phyloP scores from a whole-genome alignment of 768 basidiomycete genomes.

The Saitozyma sp. region DNA sequence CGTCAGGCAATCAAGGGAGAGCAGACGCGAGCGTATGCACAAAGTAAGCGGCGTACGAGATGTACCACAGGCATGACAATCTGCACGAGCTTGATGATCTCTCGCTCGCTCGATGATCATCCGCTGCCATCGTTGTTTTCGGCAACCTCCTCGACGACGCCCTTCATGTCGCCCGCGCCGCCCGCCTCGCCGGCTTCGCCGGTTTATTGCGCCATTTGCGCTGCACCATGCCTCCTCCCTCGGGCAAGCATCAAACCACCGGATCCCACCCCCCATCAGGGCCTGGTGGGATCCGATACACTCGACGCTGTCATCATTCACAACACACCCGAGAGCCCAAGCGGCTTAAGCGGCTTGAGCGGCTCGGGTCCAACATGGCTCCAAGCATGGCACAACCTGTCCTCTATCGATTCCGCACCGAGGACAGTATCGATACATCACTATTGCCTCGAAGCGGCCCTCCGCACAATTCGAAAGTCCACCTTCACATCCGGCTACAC shows the following conservation, averaged over 20 bases:
- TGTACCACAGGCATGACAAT: too few species aligned
- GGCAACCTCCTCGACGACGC: too few species aligned
- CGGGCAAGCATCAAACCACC: not conserved
- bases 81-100: too few species aligned
- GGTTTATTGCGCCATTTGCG: conserved; percentile 28
- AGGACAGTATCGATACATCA: conserved; percentile 18
- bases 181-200: conserved; percentile 3
- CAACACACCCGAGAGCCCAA: not conserved
- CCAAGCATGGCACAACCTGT: not conserved
- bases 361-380: not conserved
- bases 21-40: too few species aligned
- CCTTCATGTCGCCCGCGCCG: not conserved
- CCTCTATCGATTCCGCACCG: not conserved
- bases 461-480: conserved; percentile 8
- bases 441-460: conserved; percentile 19
- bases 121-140: too few species aligned
- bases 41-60: too few species aligned
- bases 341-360: not conserved
- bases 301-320: not conserved
- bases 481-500: conserved; percentile 5
- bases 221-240: conserved; percentile 22
- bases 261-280: not conserved
- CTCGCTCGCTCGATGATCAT: too few species aligned
- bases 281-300: not conserved
- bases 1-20: too few species aligned